Evolutionary conservation across 352 stramenopile species (phyloP).

Genomic region (Phytophthora pinifolia): DNA sequence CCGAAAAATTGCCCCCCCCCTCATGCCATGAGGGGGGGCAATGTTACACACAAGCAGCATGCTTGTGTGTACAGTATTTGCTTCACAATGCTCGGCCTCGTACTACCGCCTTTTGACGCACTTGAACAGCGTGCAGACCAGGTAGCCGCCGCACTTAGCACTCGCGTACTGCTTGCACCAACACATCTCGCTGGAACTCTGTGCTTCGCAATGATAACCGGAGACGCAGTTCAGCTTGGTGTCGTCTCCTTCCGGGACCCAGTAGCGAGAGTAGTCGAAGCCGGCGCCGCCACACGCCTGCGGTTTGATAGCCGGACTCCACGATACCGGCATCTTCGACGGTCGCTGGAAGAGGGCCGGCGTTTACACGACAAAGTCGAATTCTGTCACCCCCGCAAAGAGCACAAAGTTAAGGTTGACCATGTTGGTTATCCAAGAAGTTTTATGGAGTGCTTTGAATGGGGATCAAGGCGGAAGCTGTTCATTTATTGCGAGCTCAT

Average conservation of each 20-base stretch:
- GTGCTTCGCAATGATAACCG: conserved; percentile 18
- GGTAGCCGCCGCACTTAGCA: conserved; percentile 24
- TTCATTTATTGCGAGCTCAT: too few relatives aligned
- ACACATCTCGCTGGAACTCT: conserved; percentile 12
- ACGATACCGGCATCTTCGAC: background rate
- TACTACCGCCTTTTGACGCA: too few relatives aligned
- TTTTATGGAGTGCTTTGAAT: too few relatives aligned
- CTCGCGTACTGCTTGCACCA: conserved; percentile 33
- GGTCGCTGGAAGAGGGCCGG: background rate
- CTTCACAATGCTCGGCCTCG: too few relatives aligned
- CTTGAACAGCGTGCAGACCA: conserved; percentile 31
- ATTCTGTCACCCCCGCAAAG: background rate
- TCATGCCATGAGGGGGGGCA: too few relatives aligned
- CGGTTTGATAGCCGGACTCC: conserved; percentile 15
- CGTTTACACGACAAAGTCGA: background rate
- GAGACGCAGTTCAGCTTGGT: conserved; percentile 27
- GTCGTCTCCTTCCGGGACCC: conserved; percentile 11
- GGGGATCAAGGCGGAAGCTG: too few relatives aligned
- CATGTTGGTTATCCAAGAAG: too few relatives aligned
- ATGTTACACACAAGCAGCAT: too few relatives aligned
- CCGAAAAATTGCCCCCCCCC: too few relatives aligned
- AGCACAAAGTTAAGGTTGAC: too few relatives aligned
- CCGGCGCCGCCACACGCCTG: conserved; percentile 21
- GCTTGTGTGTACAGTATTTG: too few relatives aligned
- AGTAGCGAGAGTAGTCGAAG: conserved; percentile 29